Evolutionary conservation across 495 filamentous ascomycete genomes (phyloP).

Genomic region (Aspergillus incahuasiensis): DNA sequence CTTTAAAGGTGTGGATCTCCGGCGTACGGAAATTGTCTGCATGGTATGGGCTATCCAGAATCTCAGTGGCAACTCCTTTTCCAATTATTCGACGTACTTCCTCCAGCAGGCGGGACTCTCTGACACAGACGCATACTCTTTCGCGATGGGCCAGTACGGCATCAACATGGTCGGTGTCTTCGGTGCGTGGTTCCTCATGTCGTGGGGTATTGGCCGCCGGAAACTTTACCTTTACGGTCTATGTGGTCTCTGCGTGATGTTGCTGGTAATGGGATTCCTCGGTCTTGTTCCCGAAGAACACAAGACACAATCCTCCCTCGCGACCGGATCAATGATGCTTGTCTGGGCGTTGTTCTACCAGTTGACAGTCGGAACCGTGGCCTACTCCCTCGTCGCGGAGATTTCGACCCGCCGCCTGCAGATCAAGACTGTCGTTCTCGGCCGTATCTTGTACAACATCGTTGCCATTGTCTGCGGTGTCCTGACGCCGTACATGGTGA

Average conservation of each 20-base stretch:
- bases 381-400: conserved; percentile 73
- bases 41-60: conserved; percentile 85
- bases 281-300: conserved; percentile 56
- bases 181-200: conserved; percentile 71
- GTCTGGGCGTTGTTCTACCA: conserved; percentile 73
- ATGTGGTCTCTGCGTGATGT: conserved; percentile 58
- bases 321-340: conserved; percentile 67
- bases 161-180: conserved; percentile 73
- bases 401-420: conserved; percentile 68
- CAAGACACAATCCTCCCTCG: conserved; percentile 53
- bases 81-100: conserved; percentile 78
- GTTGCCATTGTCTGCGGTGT: conserved; percentile 65
- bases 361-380: conserved; percentile 70
- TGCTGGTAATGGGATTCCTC: conserved; percentile 70
- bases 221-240: conserved; percentile 67
- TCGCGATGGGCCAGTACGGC: conserved; percentile 69
- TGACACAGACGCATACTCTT: conserved; percentile 55
- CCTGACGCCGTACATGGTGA: conserved; percentile 72
- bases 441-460: conserved; percentile 68
- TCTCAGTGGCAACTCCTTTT: conserved; percentile 72
- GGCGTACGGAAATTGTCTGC: conserved; percentile 73
- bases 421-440: conserved; percentile 71
- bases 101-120: conserved; percentile 65
- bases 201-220: conserved; percentile 61
- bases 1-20: conserved; percentile 68